Conservation (phyloP, 2,329 filamentous ascomycete genomes). For the Venturiaceae sp. region DNA sequence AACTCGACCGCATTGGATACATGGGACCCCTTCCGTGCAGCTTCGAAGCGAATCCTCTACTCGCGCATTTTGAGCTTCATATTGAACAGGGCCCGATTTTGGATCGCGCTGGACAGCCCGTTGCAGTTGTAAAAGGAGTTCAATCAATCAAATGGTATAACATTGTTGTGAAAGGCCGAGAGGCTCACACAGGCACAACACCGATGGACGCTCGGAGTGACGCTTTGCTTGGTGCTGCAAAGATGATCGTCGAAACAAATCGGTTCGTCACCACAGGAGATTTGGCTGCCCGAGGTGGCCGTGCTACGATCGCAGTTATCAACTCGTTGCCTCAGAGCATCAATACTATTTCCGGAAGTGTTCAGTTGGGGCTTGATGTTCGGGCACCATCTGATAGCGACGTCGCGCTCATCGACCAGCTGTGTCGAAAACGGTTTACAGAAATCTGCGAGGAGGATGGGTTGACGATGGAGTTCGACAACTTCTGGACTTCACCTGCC, state of each 20-base stretch:
- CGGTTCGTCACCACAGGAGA: conserved; percentile 3
- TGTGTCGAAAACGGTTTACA: not conserved
- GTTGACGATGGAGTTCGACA: not conserved
- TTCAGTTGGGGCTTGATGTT: conserved; percentile 3
- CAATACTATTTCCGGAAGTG: conserved; percentile 3
- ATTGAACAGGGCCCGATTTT: conserved; percentile 15
- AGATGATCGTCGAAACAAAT: conserved; percentile 3
- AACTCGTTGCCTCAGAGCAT: conserved; percentile 3
- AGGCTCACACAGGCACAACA: conserved; percentile 18
- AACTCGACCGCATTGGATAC: conserved; percentile 22
- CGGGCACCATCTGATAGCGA: not conserved
- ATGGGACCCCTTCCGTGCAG: conserved; percentile 17
- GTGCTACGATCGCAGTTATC: conserved; percentile 8
- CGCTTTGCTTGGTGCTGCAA: conserved; percentile 1
- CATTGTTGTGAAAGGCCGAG: conserved; percentile 20
- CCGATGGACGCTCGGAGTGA: conserved; percentile 5
- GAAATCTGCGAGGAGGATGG: not conserved
- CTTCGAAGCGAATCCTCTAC: conserved; percentile 14
- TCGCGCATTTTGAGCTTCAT: conserved; percentile 18
- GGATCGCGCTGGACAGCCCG: conserved; percentile 13
- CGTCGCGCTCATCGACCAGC: not conserved
- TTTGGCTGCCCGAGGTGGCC: not conserved
- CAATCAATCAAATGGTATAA: conserved; percentile 18
- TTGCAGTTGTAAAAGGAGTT: conserved; percentile 16
- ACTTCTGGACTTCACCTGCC: not conserved